phyloP scores from a whole-genome alignment of 2,329 filamentous ascomycete species.

The Mariannaea elegans region DNA sequence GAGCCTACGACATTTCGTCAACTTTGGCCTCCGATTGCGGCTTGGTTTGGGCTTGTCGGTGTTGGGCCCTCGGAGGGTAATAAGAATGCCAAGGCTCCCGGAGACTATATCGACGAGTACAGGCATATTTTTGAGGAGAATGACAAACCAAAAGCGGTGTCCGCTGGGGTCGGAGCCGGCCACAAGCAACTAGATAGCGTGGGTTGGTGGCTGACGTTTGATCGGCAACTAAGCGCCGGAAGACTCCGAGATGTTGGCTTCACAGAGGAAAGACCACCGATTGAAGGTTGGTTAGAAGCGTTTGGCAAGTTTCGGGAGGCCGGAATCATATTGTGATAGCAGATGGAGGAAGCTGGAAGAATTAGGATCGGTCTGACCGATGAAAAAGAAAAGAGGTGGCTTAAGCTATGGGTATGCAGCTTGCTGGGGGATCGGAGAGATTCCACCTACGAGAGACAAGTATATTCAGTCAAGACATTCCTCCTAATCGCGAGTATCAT shows the following conservation, averaged over 20 bases:
- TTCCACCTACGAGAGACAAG: too few relatives aligned
- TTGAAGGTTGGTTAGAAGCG: constrained; percentile 52
- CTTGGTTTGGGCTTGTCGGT: constrained; percentile 45
- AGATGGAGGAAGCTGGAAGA: too few relatives aligned
- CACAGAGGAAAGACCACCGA: constrained; percentile 47
- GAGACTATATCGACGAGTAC: constrained; percentile 44
- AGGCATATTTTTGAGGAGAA: constrained; percentile 41
- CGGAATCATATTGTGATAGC: constrained; percentile 49
- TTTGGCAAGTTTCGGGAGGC: constrained; percentile 54
- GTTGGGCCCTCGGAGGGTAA: constrained; percentile 25
- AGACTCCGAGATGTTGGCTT: constrained; percentile 52
- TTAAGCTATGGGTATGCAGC: too few relatives aligned
- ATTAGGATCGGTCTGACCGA: too few relatives aligned
- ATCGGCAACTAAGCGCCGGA: constrained; percentile 55
- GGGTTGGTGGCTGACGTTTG: constrained; percentile 58
- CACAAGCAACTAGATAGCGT: constrained; percentile 52
- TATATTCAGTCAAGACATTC: too few relatives aligned
- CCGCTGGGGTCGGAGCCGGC: constrained; percentile 48
- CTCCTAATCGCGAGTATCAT: too few relatives aligned
- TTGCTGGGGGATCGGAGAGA: too few relatives aligned
- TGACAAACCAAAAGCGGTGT: constrained; percentile 36
- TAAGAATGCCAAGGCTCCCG: constrained; percentile 26
- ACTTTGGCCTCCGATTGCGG: constrained; percentile 43
- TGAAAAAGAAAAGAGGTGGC: too few relatives aligned
- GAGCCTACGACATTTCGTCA: constrained; percentile 40